These are phyloP conservation scores for Corchorus capsularis DNA, from an alignment of 345 rosid genomes.

Conservation along the genomic window DNA sequence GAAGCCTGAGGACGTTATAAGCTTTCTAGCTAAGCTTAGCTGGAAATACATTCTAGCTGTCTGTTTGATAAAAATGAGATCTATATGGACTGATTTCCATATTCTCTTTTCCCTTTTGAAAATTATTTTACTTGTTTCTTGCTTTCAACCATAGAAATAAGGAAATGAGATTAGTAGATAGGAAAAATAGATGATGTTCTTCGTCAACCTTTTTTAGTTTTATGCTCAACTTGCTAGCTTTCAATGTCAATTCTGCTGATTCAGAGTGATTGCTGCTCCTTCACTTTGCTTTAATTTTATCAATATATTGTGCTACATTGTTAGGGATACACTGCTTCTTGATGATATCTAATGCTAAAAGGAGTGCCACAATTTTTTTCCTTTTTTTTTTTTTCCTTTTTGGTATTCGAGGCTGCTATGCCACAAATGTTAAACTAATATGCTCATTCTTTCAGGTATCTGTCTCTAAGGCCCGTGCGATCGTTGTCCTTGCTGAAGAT, in stretches of 20 bases:
- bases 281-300: conserved; percentile 10
- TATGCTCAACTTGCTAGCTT: not conserved
- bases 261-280: conserved; percentile 12
- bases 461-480: conserved; percentile 74
- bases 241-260: not conserved
- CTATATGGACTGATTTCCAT: too few relatives aligned
- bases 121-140: not conserved
- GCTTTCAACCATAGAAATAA: not conserved
- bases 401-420: too few relatives aligned
- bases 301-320: not conserved
- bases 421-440: conserved; percentile 18
- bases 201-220: not conserved
- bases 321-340: conserved; percentile 7
- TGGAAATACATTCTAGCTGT: too few relatives aligned
- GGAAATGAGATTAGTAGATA: too few relatives aligned
- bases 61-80: too few relatives aligned
- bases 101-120: not conserved
- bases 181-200: too few relatives aligned
- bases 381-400: too few relatives aligned
- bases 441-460: conserved; percentile 49
- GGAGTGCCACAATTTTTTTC: too few relatives aligned
- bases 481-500: conserved; percentile 73
- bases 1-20: too few relatives aligned
- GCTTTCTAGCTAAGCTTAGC: too few relatives aligned
- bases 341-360: conserved; percentile 6